These are phyloP conservation scores for Globisporangium carolinianum DNA, from an alignment of 352 stramenopile species.

Conservation along the genomic window DNA sequence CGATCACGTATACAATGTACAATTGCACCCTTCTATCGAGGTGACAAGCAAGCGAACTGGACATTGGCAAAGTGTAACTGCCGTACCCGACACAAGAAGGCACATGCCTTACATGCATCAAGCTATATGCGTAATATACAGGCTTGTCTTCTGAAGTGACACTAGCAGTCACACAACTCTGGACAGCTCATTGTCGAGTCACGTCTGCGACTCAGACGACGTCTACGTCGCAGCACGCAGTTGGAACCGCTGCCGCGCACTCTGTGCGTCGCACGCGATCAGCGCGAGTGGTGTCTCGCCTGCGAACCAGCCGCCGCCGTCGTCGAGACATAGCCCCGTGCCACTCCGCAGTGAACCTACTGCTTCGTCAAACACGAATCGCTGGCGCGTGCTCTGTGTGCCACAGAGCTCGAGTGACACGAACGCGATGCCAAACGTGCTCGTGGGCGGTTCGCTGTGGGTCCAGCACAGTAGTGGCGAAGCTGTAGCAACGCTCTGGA, in stretches of 20 bases:
- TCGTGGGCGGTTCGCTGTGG: neutral
- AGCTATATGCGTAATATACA: too few relatives aligned
- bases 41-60: too few relatives aligned
- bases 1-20: too few relatives aligned
- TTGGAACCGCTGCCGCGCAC: constrained; percentile 8
- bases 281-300: constrained; percentile 5
- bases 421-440: neutral
- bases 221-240: too few relatives aligned
- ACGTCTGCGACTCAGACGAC: too few relatives aligned
- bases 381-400: neutral
- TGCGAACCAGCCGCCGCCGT: constrained; percentile 8
- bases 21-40: too few relatives aligned
- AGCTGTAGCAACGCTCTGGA: neutral
- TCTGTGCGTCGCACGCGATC: constrained; percentile 1
- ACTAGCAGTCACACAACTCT: too few relatives aligned
- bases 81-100: too few relatives aligned
- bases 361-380: constrained; percentile 3
- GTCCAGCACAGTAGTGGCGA: constrained; percentile 6
- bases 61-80: too few relatives aligned
- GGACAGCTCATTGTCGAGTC: too few relatives aligned
- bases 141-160: too few relatives aligned
- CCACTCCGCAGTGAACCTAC: neutral
- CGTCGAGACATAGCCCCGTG: constrained; percentile 6
- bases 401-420: constrained; percentile 4
- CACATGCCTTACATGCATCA: too few relatives aligned